These are phyloP conservation scores for Rhodomyrtus tomentosa DNA, from an alignment of 345 rosid species.

Conservation along the genomic window DNA sequence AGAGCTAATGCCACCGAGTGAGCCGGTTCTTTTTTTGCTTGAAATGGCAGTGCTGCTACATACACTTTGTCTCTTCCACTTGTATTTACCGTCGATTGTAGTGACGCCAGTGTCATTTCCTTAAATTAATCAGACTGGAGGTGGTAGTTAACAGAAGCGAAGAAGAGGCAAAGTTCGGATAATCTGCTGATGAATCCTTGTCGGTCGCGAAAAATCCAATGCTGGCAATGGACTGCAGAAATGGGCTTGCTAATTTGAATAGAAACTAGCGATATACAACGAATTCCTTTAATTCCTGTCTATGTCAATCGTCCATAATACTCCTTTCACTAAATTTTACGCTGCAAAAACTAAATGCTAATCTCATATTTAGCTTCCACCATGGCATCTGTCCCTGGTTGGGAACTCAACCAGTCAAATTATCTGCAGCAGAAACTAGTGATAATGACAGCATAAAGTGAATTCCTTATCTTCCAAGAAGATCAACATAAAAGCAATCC, in stretches of 20 bases:
- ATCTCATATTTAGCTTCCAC: not conserved
- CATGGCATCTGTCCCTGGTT: not conserved
- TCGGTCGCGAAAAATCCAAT: not conserved
- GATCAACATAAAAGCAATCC: not conserved
- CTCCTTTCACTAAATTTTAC: not conserved
- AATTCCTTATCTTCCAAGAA: not conserved
- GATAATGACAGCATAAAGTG: not conserved
- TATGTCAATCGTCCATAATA: not conserved
- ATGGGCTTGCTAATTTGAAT: not conserved
- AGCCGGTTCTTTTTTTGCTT: slow-evolving; percentile 40
- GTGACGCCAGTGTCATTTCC: slow-evolving; percentile 7
- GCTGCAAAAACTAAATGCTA: not conserved
- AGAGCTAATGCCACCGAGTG: slow-evolving; percentile 44
- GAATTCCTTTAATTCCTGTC: not conserved
- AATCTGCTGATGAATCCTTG: not conserved
- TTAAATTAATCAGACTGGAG: not conserved
- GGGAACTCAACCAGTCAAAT: not conserved
- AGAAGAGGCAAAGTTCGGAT: not conserved
- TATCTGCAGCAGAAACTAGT: not conserved
- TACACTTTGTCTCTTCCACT: slow-evolving; percentile 34
- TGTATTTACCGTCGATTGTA: slow-evolving; percentile 1
- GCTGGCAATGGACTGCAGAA: not conserved
- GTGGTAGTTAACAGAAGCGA: not conserved
- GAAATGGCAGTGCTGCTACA: slow-evolving; percentile 46
- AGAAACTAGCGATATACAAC: not conserved